These are phyloP conservation scores for Sequoia sempervirens DNA, from an alignment of 75 land plant species.

Conservation along the genomic window DNA sequence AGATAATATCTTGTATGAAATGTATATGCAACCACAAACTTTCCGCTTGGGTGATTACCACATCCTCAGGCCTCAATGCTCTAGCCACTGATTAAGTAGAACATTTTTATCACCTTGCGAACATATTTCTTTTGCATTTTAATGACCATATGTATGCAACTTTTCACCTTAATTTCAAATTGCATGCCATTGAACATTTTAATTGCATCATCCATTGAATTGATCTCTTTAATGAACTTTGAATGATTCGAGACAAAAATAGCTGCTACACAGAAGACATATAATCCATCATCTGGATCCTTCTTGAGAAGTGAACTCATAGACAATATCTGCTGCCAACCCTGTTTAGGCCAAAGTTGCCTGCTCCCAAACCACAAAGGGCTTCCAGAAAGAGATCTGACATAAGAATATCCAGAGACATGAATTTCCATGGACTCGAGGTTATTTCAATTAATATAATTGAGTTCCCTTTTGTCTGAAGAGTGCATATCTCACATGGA, in stretches of 20 bases:
- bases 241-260: conserved; percentile 64
- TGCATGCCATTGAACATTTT: conserved; percentile 90
- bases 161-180: conserved; percentile 66
- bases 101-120: conserved; percentile 38
- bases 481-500: too few relatives aligned
- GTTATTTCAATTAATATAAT: too few relatives aligned
- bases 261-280: conserved; percentile 88
- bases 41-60: too few relatives aligned
- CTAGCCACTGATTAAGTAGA: not conserved
- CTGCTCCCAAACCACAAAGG: conserved; percentile 81
- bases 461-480: too few relatives aligned
- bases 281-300: conserved; percentile 68
- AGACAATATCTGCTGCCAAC: conserved; percentile 20
- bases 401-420: conserved; percentile 12
- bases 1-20: too few relatives aligned
- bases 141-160: conserved; percentile 62
- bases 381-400: conserved; percentile 28
- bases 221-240: conserved; percentile 57
- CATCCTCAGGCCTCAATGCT: too few relatives aligned
- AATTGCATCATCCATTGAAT: conserved; percentile 84
- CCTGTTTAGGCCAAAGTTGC: conserved; percentile 52
- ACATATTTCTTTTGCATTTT: conserved; percentile 71
- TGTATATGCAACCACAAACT: too few relatives aligned
- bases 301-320: conserved; percentile 23
- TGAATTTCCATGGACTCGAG: conserved; percentile 14